These are phyloP conservation scores for Meyerozyma carpophila DNA, from an alignment of 1,139 yeast species.

Conservation along the genomic window DNA sequence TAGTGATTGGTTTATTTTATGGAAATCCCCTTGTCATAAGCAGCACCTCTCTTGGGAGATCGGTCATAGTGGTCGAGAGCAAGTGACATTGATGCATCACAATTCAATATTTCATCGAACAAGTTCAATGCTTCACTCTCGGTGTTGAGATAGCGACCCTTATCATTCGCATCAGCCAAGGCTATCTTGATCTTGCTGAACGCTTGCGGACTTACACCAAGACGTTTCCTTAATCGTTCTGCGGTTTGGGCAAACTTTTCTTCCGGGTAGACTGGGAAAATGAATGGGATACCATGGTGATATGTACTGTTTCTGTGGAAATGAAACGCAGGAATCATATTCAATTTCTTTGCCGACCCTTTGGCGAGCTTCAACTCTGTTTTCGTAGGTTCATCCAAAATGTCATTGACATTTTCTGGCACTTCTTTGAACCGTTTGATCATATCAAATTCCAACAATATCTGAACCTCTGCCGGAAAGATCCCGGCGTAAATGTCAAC, in stretches of 20 bases:
- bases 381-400: conserved; percentile 18
- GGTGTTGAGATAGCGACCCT: conserved; percentile 45
- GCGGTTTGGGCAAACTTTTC: conserved; percentile 66
- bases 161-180: conserved; percentile 37
- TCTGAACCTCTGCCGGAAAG: conserved; percentile 41
- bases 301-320: conserved; percentile 67
- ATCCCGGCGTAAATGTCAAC: conserved; percentile 38
- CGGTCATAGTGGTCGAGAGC: conserved; percentile 89
- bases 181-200: conserved; percentile 73
- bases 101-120: conserved; percentile 49
- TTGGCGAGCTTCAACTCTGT: conserved; percentile 27
- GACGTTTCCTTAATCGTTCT: conserved; percentile 55
- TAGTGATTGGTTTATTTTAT: conserved; percentile 19
- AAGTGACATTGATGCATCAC: conserved; percentile 39
- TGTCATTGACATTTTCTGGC: conserved; percentile 16
- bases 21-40: conserved; percentile 58
- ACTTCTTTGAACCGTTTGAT: conserved; percentile 22
- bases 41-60: conserved; percentile 40
- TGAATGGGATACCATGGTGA: conserved; percentile 85
- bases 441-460: conserved; percentile 34
- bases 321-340: conserved; percentile 54
- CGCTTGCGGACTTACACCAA: conserved; percentile 77
- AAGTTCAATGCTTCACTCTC: conserved; percentile 50
- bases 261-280: conserved; percentile 59
- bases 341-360: conserved; percentile 31